Evolutionary conservation across 2,329 filamentous ascomycete genomes (phyloP).

Genomic region (Trichoderma aggressivum): DNA sequence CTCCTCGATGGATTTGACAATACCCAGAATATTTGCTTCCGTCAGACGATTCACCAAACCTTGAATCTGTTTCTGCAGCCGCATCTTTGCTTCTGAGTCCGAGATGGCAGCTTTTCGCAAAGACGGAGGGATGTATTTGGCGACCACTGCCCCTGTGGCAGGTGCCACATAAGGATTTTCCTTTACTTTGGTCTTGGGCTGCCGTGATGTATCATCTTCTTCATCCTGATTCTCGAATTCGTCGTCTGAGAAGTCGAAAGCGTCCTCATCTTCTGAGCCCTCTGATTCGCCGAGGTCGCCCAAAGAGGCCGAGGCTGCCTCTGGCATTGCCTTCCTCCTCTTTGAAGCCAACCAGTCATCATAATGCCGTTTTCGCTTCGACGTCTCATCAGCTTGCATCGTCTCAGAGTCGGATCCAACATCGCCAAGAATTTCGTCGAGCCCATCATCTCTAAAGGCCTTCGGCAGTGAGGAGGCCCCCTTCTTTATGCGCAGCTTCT

Average conservation of each 20-base stretch:
- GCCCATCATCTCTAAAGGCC: conserved; percentile 74
- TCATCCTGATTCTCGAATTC: conserved; percentile 31
- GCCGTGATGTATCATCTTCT: conserved; percentile 25
- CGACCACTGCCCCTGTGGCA: conserved; percentile 40
- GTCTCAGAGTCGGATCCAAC: conserved; percentile 47
- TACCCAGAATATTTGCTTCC: conserved; percentile 82
- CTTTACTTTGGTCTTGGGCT: conserved; percentile 47
- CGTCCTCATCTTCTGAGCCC: conserved; percentile 22
- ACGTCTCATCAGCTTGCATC: conserved; percentile 51
- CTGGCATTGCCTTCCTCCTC: conserved; percentile 27
- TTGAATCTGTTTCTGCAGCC: conserved; percentile 76
- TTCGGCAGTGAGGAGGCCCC: conserved; percentile 71
- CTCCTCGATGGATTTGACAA: conserved; percentile 76
- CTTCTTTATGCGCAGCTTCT: conserved; percentile 76
- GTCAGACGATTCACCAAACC: conserved; percentile 91
- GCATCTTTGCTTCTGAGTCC: conserved; percentile 63
- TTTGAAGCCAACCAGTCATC: conserved; percentile 61
- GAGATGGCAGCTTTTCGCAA: conserved; percentile 62
- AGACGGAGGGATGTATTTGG: conserved; percentile 89
- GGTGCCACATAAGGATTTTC: conserved; percentile 93
- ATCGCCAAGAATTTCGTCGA: conserved; percentile 73
- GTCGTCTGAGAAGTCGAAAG: conserved; percentile 28
- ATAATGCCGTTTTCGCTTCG: conserved; percentile 57
- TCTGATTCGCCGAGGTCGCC: conserved; percentile 26
- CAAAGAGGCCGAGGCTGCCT: background rate